Conservation (phyloP, 2,329 filamentous ascomycete species). For the Gaeumannomyces tritici region DNA sequence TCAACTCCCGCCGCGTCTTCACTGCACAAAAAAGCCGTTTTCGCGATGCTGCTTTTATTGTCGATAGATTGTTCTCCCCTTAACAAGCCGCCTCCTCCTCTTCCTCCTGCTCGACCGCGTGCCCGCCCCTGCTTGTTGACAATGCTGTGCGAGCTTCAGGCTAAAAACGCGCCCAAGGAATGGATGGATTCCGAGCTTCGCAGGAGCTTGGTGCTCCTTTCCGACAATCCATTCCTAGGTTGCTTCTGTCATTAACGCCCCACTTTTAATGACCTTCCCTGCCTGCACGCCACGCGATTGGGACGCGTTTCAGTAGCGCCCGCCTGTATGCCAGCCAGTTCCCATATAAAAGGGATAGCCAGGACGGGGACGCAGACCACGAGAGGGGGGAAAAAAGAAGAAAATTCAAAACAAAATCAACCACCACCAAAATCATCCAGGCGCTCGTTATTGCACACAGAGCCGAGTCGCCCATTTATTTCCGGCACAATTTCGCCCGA, state of each 20-base stretch:
- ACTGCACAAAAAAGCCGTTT: background rate
- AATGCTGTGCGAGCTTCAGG: background rate
- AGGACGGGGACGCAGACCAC: background rate
- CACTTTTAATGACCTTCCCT: background rate
- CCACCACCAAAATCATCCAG: background rate
- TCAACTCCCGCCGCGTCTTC: background rate
- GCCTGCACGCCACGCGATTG: background rate
- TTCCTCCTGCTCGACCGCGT: background rate
- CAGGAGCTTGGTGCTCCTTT: background rate
- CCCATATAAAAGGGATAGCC: background rate
- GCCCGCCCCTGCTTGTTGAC: background rate
- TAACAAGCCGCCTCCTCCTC: background rate
- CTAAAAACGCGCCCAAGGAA: background rate
- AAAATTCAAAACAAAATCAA: background rate
- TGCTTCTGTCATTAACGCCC: no score
- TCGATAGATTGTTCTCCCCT: background rate
- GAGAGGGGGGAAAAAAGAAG: background rate
- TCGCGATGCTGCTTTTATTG: background rate
- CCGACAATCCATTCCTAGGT: no score
- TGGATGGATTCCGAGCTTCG: background rate
- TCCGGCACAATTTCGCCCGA: background rate
- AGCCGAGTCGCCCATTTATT: background rate
- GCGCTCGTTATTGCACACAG: background rate
- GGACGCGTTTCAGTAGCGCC: background rate
- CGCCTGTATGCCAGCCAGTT: background rate